Conservation (phyloP, 176 grass and related monocot species). For the Cymbopogon citratus region DNA sequence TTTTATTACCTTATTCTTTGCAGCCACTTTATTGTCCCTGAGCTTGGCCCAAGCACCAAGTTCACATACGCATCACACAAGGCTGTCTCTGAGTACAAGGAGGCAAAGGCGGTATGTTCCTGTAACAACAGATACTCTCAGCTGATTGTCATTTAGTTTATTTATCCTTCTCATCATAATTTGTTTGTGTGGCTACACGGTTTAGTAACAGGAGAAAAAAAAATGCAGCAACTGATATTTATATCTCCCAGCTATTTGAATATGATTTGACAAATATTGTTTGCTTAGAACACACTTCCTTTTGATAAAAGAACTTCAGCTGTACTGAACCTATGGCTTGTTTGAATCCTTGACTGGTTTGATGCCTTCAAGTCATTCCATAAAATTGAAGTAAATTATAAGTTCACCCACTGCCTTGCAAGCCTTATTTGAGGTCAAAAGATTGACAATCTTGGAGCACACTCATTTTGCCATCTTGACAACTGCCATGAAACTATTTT, state of each 20-base stretch:
- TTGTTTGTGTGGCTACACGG: not conserved
- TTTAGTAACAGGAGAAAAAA: not conserved
- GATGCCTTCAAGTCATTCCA: not conserved
- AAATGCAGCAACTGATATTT: not conserved
- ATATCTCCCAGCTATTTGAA: not conserved
- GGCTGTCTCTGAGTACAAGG: slow-evolving; percentile 93
- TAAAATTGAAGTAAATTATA: not conserved
- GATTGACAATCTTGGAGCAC: not conserved
- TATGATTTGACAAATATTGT: not conserved
- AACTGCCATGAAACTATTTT: not conserved
- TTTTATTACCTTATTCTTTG: slow-evolving; percentile 20
- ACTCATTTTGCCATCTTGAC: not conserved
- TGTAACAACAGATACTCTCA: not conserved
- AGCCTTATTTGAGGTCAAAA: slow-evolving; percentile 7
- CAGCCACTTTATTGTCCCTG: slow-evolving; percentile 96
- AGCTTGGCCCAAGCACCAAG: slow-evolving; percentile 76
- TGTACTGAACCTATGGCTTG: not conserved
- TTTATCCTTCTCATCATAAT: not conserved
- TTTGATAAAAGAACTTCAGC: slow-evolving; percentile 3
- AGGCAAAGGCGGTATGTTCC: slow-evolving; percentile 79
- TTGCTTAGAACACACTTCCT: slow-evolving; percentile 6
- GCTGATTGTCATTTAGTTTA: not conserved
- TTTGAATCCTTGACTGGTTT: not conserved
- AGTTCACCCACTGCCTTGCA: not conserved
- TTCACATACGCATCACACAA: slow-evolving; percentile 94